Conservation (phyloP, 1,139 yeast species). For the Ogataea hybrid region DNA sequence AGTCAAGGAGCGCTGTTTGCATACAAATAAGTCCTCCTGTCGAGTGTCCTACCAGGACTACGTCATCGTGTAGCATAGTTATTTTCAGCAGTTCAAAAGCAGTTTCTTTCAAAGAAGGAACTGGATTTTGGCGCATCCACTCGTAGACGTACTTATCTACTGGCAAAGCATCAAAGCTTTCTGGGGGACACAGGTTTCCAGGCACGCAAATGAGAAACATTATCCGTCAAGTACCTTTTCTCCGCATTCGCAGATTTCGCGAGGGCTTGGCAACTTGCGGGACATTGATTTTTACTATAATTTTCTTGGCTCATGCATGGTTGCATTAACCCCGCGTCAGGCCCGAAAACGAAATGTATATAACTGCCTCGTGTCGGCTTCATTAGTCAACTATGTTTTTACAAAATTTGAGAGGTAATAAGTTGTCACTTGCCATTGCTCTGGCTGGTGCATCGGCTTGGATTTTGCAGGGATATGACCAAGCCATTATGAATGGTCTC, state of each 20-base stretch:
- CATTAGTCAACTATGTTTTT: background rate
- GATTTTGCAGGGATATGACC: constrained; percentile 41
- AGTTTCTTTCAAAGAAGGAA: background rate
- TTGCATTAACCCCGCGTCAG: too few species aligned
- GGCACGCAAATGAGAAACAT: background rate
- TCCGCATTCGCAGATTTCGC: background rate
- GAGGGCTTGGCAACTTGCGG: background rate
- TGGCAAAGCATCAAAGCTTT: background rate
- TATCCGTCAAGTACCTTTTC: background rate
- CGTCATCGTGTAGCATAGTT: background rate
- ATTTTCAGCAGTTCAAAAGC: background rate
- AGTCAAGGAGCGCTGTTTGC: background rate
- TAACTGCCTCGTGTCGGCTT: too few species aligned
- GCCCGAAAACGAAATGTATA: too few species aligned
- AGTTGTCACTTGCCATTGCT: constrained; percentile 1
- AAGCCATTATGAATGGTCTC: constrained; percentile 47
- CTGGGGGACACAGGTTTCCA: background rate
- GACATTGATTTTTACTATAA: too few species aligned
- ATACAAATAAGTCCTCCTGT: background rate
- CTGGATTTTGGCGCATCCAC: background rate
- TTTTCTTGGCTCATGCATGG: too few species aligned
- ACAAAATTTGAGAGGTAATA: background rate
- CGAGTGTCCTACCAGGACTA: background rate
- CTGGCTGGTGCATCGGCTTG: constrained; percentile 2
- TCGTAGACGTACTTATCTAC: background rate